Evolutionary conservation across 2,329 filamentous ascomycete genomes (phyloP).

Genomic region (Rutstroemia sp.): DNA sequence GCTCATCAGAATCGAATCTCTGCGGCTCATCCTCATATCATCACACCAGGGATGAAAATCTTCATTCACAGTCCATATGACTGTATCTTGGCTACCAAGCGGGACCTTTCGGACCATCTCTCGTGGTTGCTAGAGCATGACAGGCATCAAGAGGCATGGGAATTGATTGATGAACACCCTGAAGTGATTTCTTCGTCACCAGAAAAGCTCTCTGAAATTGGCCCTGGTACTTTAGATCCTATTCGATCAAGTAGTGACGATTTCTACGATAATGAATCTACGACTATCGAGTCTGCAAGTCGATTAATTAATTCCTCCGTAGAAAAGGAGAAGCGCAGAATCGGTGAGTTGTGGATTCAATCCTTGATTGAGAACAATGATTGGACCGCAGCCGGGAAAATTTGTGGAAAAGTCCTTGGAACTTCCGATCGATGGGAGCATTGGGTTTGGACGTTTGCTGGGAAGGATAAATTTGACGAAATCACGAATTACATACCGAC

Average conservation of each 20-base stretch:
- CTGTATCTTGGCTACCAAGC: slow-evolving; percentile 83
- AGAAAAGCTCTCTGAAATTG: slow-evolving; percentile 35
- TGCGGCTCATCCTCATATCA: slow-evolving; percentile 25
- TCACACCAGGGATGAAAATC: slow-evolving; percentile 60
- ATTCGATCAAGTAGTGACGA: slow-evolving; percentile 40
- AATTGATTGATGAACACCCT: slow-evolving; percentile 79
- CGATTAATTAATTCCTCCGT: slow-evolving; percentile 54
- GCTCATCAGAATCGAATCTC: slow-evolving; percentile 33
- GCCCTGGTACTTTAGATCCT: slow-evolving; percentile 35
- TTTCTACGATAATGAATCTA: slow-evolving; percentile 67
- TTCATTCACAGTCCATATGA: slow-evolving; percentile 97
- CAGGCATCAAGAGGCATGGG: slow-evolving; percentile 81
- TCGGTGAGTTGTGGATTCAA: slow-evolving; percentile 90
- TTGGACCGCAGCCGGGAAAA: slow-evolving; percentile 70
- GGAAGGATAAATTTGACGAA: slow-evolving; percentile 79
- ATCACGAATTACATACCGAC: slow-evolving; percentile 79
- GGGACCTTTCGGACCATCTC: slow-evolving; percentile 79
- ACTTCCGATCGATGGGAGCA: slow-evolving; percentile 84
- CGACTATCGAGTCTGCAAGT: slow-evolving; percentile 54
- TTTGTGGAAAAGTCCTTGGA: slow-evolving; percentile 76
- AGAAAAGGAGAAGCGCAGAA: slow-evolving; percentile 80
- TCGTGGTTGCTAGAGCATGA: slow-evolving; percentile 77
- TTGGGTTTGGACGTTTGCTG: slow-evolving; percentile 89
- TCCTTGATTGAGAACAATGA: slow-evolving; percentile 68
- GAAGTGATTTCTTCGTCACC: slow-evolving; percentile 49